phyloP scores from a whole-genome alignment of 1,284 basidiomycete species.

The Microbotryomycetes sp. region DNA sequence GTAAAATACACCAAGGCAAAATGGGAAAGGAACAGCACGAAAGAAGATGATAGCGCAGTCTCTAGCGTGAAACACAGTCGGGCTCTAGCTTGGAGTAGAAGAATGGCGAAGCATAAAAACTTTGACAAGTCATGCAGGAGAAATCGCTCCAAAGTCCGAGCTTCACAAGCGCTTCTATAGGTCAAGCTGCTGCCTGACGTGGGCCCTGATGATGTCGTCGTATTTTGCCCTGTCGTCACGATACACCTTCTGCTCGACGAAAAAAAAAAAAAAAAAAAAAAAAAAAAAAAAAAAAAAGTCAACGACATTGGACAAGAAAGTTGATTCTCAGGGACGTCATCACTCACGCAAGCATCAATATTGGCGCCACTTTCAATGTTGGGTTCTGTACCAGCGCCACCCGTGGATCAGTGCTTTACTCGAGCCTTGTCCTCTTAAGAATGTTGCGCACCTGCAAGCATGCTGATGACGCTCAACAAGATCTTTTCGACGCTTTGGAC shows the following conservation, averaged over 20 bases:
- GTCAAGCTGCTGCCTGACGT: conserved; percentile 46
- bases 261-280: neutral
- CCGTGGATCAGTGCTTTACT: neutral
- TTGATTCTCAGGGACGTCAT: neutral
- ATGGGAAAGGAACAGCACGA: no score
- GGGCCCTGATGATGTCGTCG: conserved; percentile 46
- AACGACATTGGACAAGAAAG: neutral
- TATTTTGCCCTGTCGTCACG: conserved; percentile 65
- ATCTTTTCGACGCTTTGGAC: conserved; percentile 97
- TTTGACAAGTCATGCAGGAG: no score
- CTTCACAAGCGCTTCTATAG: no score
- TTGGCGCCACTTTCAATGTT: conserved; percentile 98
- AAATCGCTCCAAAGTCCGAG: no score
- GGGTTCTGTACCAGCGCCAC: conserved; percentile 57
- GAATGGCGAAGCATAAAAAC: no score
- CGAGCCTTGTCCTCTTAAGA: conserved; percentile 8
- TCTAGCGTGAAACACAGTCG: no score
- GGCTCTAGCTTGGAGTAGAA: no score
- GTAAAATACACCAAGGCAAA: no score
- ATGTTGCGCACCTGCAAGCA: conserved; percentile 71
- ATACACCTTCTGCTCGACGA: conserved; percentile 60
- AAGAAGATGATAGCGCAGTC: no score
- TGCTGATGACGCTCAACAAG: conserved; percentile 80
- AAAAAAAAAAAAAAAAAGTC: no score
- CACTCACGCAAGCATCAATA: conserved; percentile 58